These are phyloP conservation scores for Monilinia aucupariae DNA, from an alignment of 2,329 filamentous ascomycete genomes.

Conservation along the genomic window DNA sequence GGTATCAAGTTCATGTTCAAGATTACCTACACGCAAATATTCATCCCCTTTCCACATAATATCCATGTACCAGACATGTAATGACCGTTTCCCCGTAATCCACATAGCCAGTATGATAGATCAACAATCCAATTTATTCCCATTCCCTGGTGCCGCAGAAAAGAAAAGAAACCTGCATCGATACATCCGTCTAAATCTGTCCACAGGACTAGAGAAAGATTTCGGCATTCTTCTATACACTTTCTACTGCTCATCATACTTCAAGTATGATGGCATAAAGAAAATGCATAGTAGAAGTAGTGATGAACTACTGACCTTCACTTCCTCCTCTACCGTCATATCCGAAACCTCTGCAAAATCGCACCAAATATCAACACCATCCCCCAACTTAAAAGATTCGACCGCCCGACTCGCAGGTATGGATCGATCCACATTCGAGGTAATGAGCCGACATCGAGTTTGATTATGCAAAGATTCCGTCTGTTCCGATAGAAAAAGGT, in stretches of 20 bases:
- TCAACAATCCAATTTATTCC: background rate
- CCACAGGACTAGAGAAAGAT: slow-evolving; percentile 2
- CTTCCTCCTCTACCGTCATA: slow-evolving; percentile 3
- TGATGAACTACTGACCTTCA: slow-evolving; percentile 31
- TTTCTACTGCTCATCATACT: background rate
- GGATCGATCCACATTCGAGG: slow-evolving; percentile 8
- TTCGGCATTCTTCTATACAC: background rate
- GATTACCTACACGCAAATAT: slow-evolving; percentile 7
- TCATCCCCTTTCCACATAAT: slow-evolving; percentile 1
- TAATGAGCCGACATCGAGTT: background rate
- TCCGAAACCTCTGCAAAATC: background rate
- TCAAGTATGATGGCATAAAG: background rate
- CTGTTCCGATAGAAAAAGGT: background rate
- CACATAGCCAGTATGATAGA: slow-evolving; percentile 8
- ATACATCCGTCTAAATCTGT: background rate
- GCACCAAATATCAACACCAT: background rate
- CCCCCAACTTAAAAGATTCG: slow-evolving; percentile 3
- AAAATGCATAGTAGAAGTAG: slow-evolving; percentile 28
- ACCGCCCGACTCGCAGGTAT: slow-evolving; percentile 6
- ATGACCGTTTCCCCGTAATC: background rate
- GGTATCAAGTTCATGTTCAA: slow-evolving; percentile 7
- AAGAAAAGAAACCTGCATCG: slow-evolving; percentile 5
- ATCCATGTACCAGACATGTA: slow-evolving; percentile 8
- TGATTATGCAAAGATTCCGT: background rate
- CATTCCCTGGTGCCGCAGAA: background rate